phyloP scores from a whole-genome alignment of 305 asterid genomes.

The Fraxinus albicans region DNA sequence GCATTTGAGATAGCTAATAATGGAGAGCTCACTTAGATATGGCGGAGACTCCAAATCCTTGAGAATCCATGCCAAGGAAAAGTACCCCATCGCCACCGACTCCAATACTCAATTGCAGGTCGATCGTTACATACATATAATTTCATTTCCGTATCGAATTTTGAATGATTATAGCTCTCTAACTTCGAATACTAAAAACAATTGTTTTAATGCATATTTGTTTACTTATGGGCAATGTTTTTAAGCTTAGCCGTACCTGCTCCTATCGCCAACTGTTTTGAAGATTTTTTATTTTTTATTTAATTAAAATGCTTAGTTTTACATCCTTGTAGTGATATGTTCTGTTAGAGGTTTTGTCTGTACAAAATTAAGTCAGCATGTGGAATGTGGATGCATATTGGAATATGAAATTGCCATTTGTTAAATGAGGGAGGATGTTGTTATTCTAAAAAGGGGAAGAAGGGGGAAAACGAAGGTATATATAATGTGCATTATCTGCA shows the following conservation, averaged over 20 bases:
- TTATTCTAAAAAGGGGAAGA: not conserved
- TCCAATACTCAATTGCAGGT: conserved; percentile 65
- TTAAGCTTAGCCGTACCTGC: not conserved
- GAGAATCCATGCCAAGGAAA: conserved; percentile 81
- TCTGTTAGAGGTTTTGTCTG: not conserved
- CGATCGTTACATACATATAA: not conserved
- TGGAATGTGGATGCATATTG: not conserved
- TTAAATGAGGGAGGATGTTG: not conserved
- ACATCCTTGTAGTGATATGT: not conserved
- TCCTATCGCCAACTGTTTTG: not conserved
- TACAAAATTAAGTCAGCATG: not conserved
- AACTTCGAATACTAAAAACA: not conserved
- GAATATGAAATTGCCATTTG: not conserved
- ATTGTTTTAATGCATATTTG: not conserved
- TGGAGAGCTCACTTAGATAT: conserved; percentile 87
- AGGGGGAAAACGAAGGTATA: not conserved
- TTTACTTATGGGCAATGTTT: not conserved
- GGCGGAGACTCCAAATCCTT: conserved; percentile 72
- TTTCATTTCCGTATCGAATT: not conserved
- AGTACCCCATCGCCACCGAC: conserved; percentile 36
- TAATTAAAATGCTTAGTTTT: not conserved
- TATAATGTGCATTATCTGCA: not conserved
- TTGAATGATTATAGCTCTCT: not conserved
- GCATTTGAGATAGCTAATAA: conserved; percentile 4
- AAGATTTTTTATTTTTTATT: not conserved